Evolutionary conservation across 192 early-diverging fungal species (phyloP), one percentile per base, ranked within the genome.

Genomic region (Chytriomyces sp.): DNA sequence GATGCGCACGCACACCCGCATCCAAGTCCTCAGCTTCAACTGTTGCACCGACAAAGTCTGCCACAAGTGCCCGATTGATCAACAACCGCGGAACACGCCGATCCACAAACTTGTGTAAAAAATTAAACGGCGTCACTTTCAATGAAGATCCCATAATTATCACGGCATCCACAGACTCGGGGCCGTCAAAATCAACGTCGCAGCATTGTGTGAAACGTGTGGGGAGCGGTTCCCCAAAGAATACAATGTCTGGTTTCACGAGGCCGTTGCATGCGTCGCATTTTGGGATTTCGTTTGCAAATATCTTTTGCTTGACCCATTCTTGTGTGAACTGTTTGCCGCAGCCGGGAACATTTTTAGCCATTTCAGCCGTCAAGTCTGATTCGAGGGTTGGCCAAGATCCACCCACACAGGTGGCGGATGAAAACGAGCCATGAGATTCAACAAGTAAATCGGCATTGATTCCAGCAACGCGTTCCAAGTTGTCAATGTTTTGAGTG

Each of bases 401-500:
- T 8, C 23, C 24, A 67, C 94, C 93, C 45, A 94, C 84, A 80
- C 97, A 98, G 26, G 87, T 88, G 11, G 95, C 91, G 2, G 84
- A 82, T 16, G 91, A 88, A 81, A 98, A 99, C 20, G 93, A 92
- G 7, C 97, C 97, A 85, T 99, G 97, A 0, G 97, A 94, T 70
- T 97, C 94, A 6, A 99, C 92, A 8, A 99, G 71, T 16, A 83
- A 77, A 7, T 93, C 88, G 23, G 47, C 47, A n/a, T 76, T 64
- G 11, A 98, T 74, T 7, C 95, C 95, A 10, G 96, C 91, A 0
- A 92, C 67, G 13, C 93, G 89, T 82, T 99, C 97, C 18, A 99
- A 82, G n/a, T 91, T 94, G 83, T 99, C 97, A 69, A 99, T 97
- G 79, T 99, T 99, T 80, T 98, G 97, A 26, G 96, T 98, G 79